phyloP scores from a whole-genome alignment of 2,329 filamentous ascomycete species.

The Clonostachys rhizophaga region DNA sequence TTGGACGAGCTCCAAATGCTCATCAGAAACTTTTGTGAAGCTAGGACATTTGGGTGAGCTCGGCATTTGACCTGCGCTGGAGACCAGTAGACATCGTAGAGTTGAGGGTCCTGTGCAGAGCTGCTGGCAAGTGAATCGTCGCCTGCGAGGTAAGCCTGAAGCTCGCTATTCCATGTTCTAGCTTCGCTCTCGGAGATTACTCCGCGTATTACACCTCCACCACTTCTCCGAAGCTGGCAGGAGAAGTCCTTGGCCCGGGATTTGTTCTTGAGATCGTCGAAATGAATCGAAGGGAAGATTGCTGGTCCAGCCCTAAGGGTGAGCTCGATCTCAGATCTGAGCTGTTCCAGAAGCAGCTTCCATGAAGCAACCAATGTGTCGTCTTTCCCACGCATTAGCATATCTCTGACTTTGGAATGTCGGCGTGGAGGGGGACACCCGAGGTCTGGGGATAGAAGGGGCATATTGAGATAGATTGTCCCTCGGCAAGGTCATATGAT shows the following conservation, averaged over 20 bases:
- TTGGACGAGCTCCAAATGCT: conserved; percentile 13
- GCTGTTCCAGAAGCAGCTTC: conserved; percentile 36
- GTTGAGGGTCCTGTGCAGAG: conserved; percentile 60
- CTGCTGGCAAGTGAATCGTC: conserved; percentile 29
- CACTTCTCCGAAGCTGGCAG: conserved; percentile 32
- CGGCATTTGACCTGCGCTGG: conserved; percentile 62
- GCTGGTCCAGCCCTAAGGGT: conserved; percentile 37
- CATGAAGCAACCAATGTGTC: conserved; percentile 29
- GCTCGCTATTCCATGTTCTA: conserved; percentile 57
- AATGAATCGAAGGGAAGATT: conserved; percentile 49
- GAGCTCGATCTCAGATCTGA: conserved; percentile 39
- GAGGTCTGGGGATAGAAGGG: conserved; percentile 6
- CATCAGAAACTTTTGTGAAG: conserved; percentile 58
- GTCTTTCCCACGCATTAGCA: conserved; percentile 30
- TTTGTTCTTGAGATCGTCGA: conserved; percentile 32
- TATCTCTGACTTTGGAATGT: conserved; percentile 32
- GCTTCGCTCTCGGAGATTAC: conserved; percentile 61
- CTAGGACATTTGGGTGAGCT: conserved; percentile 58
- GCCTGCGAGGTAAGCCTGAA: conserved; percentile 58
- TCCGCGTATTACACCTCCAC: conserved; percentile 56
- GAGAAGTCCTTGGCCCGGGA: conserved; percentile 13
- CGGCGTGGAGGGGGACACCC: conserved; percentile 28
- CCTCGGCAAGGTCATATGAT: background rate
- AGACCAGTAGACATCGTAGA: conserved; percentile 75
- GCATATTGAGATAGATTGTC: background rate